phyloP scores from a whole-genome alignment of 2,329 filamentous ascomycete genomes.

The Hymenoscyphus scutula region DNA sequence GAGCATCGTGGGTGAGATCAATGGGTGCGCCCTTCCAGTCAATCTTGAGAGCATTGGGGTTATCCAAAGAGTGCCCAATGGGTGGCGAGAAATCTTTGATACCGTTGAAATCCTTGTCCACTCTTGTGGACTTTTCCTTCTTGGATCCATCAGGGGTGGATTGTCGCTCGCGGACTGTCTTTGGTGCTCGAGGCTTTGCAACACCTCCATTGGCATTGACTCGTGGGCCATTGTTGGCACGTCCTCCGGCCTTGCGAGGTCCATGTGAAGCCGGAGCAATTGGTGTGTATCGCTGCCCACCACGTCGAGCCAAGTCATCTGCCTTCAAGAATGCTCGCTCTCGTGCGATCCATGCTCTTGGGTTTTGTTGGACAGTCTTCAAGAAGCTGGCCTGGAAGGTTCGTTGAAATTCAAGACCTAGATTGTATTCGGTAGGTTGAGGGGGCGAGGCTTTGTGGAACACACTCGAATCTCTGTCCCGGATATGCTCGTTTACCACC shows the following conservation, averaged over 20 bases:
- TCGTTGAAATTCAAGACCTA: conserved; percentile 47
- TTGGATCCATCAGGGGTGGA: conserved; percentile 37
- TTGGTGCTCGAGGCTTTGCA: conserved; percentile 16
- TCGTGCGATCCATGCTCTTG: conserved; percentile 26
- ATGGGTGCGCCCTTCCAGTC: conserved; percentile 84
- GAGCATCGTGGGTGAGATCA: conserved; percentile 70
- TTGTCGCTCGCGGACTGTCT: conserved; percentile 17
- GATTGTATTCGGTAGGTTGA: conserved; percentile 51
- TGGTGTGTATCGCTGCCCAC: conserved; percentile 24
- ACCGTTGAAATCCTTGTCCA: conserved; percentile 76
- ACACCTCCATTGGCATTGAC: conserved; percentile 9
- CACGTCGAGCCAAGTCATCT: conserved; percentile 27
- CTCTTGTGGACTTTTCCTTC: conserved; percentile 58
- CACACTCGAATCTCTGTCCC: conserved; percentile 29
- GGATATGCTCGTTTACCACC: conserved; percentile 47
- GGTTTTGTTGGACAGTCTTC: conserved; percentile 18
- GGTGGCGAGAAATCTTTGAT: conserved; percentile 74
- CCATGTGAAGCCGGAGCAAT: conserved; percentile 31
- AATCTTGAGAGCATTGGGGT: conserved; percentile 71
- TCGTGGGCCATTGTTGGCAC: conserved; percentile 4
- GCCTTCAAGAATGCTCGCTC: conserved; percentile 32
- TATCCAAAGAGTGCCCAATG: conserved; percentile 60
- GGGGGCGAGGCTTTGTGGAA: conserved; percentile 49
- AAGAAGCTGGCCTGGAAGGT: conserved; percentile 40
- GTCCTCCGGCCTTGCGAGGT: conserved; percentile 16